phyloP scores from a whole-genome alignment of 495 filamentous ascomycete species.

The Sabuloglossum arenarium region DNA sequence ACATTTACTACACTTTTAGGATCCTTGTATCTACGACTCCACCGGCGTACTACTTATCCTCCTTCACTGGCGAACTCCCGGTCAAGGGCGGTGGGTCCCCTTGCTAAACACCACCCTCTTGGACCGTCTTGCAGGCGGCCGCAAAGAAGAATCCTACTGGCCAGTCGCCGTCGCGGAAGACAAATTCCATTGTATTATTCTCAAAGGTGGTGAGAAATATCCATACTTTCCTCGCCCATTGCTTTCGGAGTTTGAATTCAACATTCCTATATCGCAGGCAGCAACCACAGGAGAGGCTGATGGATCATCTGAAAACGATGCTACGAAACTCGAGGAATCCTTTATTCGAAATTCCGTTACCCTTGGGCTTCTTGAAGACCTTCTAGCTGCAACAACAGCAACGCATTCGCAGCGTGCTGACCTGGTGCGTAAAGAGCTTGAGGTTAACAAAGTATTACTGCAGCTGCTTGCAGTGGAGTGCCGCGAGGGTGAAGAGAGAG shows the following conservation, averaged over 20 bases:
- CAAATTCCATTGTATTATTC: conserved; percentile 96
- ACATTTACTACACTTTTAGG: conserved; percentile 22
- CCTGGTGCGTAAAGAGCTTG: conserved; percentile 47
- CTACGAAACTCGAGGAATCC: conserved; percentile 41
- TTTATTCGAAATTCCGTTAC: conserved; percentile 57
- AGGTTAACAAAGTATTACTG: conserved; percentile 70
- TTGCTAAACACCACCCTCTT: conserved; percentile 73
- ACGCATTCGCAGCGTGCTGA: conserved; percentile 40
- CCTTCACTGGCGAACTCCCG: conserved; percentile 71
- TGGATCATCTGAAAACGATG: conserved; percentile 19
- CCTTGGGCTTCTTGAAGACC: conserved; percentile 49
- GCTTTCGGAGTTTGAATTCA: conserved; percentile 84
- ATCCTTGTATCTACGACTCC: conserved; percentile 86
- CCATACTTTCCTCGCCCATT: conserved; percentile 89
- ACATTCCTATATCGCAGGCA: conserved; percentile 47
- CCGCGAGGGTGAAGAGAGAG: conserved; percentile 72
- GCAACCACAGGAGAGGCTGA: conserved; percentile 15
- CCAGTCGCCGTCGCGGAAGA: conserved; percentile 81
- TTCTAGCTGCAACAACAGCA: conserved; percentile 36
- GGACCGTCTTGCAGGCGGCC: conserved; percentile 58
- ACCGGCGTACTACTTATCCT: conserved; percentile 71
- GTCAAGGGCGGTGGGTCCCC: conserved; percentile 79
- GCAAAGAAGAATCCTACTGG: conserved; percentile 82
- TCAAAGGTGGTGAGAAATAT: conserved; percentile 83
- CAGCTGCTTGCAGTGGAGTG: conserved; percentile 84